These are phyloP conservation scores for Trichoderma sp. DNA, from an alignment of 2,329 filamentous ascomycete genomes.

Conservation along the genomic window DNA sequence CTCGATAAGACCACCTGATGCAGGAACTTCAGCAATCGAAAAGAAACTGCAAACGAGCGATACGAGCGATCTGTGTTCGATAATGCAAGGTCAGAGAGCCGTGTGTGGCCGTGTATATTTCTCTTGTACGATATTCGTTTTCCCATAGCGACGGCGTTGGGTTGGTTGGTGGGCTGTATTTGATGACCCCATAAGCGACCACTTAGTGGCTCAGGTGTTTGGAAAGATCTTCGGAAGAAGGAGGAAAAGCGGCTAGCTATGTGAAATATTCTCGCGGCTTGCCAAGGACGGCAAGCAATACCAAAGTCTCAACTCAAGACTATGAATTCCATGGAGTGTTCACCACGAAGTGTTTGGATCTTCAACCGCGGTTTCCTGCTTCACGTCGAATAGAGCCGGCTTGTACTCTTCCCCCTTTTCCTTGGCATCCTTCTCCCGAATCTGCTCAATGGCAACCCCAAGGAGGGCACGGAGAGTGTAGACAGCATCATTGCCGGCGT, in stretches of 20 bases:
- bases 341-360: constrained; percentile 19
- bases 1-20: constrained; percentile 67
- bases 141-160: constrained; percentile 52
- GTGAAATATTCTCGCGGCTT: constrained; percentile 12
- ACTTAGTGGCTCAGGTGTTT: constrained; percentile 1
- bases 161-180: constrained; percentile 32
- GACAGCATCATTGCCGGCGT: constrained; percentile 82
- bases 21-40: background rate
- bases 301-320: constrained; percentile 30
- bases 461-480: constrained; percentile 78
- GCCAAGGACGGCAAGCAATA: constrained; percentile 5
- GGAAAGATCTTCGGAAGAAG: constrained; percentile 19
- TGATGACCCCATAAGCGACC: constrained; percentile 31
- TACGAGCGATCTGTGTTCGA: constrained; percentile 5
- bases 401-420: constrained; percentile 29
- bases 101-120: constrained; percentile 32
- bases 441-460: constrained; percentile 41
- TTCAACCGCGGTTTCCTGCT: constrained; percentile 4
- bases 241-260: constrained; percentile 3
- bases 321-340: background rate
- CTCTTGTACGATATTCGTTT: constrained; percentile 45
- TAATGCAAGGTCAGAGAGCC: background rate
- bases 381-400: constrained; percentile 21
- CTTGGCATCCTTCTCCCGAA: constrained; percentile 32
- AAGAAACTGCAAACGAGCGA: background rate